Conservation (phyloP, 1,284 basidiomycete species). For the Ganoderma resinaceum region DNA sequence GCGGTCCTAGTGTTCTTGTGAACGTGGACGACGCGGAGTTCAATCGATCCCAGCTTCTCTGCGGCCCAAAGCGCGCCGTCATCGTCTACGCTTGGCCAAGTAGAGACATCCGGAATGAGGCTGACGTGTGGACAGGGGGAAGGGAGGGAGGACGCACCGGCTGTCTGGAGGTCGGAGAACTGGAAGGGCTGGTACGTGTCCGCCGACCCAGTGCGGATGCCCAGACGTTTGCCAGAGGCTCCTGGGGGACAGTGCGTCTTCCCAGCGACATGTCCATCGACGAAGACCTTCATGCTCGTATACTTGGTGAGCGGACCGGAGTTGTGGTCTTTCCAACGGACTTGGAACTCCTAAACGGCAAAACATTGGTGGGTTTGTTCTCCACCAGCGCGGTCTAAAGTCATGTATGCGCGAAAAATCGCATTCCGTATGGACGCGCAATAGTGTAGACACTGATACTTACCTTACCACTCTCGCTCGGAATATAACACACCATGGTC, state of each 20-base stretch:
- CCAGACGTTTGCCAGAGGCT: constrained; percentile 2
- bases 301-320: constrained; percentile 6
- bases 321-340: constrained; percentile 26
- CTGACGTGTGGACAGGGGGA: not conserved
- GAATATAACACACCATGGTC: constrained; percentile 23
- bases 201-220: constrained; percentile 10
- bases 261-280: constrained; percentile 17
- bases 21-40: constrained; percentile 13
- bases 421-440: not conserved
- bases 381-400: not conserved
- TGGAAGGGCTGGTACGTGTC: constrained; percentile 17
- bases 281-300: constrained; percentile 8
- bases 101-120: not conserved
- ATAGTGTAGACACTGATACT: not conserved
- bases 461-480: constrained; percentile 28
- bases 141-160: constrained; percentile 5
- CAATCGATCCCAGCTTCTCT: constrained; percentile 20
- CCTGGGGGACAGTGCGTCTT: constrained; percentile 11
- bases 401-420: not conserved
- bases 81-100: not conserved
- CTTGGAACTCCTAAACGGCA: constrained; percentile 12
- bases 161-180: constrained; percentile 18
- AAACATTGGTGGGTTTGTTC: not conserved
- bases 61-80: constrained; percentile 11
- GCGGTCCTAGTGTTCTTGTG: not conserved